Conservation (phyloP, 75 land plant species). For the Selaginella tamariscina region DNA sequence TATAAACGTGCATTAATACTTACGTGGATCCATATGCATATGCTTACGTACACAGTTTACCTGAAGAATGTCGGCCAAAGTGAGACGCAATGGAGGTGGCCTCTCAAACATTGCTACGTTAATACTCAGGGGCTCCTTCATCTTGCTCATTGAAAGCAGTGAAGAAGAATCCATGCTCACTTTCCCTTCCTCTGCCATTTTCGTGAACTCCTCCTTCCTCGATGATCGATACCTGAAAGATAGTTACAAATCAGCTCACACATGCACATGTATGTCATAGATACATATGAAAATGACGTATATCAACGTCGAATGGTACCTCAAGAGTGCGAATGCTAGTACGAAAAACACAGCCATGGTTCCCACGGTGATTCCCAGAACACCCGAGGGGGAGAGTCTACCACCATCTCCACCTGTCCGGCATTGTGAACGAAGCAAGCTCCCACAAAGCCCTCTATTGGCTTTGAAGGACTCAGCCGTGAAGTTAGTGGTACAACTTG, state of each 20-base stretch:
- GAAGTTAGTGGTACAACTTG: neutral
- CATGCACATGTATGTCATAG: no score
- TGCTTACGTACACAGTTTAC: no score
- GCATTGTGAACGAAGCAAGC: neutral
- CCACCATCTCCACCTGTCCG: neutral
- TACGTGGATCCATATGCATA: no score
- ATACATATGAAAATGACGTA: no score
- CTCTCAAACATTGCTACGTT: constrained; percentile 9
- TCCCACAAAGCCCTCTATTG: neutral
- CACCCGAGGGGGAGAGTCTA: neutral
- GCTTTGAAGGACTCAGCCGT: neutral
- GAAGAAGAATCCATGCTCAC: neutral
- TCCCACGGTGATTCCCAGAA: neutral
- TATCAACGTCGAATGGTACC: no score
- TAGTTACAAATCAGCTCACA: no score
- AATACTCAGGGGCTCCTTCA: constrained; percentile 33
- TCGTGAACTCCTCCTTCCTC: neutral
- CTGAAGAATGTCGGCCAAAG: constrained; percentile 3
- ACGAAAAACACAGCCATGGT: neutral
- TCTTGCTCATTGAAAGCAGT: constrained; percentile 4
- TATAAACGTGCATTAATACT: no score
- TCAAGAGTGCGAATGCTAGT: neutral
- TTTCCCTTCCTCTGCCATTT: neutral
- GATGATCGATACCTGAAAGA: neutral
- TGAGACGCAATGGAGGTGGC: neutral